Percentiles rank a stretch among this genome's conserved stretches.
Conservation (phyloP, 2,329 filamentous ascomycete species). For the Ampelomyces quisqualis region DNA sequence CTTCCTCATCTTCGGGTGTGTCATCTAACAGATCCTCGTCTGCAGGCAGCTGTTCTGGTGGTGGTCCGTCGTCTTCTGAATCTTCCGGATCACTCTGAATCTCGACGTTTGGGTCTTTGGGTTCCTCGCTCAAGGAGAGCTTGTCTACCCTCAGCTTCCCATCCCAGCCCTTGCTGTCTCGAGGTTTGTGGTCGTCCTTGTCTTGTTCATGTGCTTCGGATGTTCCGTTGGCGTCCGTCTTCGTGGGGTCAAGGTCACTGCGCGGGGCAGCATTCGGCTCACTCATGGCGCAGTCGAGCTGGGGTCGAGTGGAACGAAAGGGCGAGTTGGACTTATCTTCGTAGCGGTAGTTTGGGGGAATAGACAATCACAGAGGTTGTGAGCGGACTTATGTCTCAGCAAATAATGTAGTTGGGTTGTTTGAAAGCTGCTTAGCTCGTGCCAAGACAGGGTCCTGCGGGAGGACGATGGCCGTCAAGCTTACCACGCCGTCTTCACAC, state of each 20-base stretch:
- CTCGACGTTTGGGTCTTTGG: conserved; percentile 59
- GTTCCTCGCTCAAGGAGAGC: conserved; percentile 50
- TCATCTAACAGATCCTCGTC: conserved; percentile 60
- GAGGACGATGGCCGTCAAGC: conserved; percentile 12
- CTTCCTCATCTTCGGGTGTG: conserved; percentile 55
- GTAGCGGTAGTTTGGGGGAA: not conserved
- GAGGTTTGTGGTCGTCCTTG: conserved; percentile 32
- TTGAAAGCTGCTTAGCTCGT: too few relatives aligned
- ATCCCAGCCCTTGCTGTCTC: conserved; percentile 67
- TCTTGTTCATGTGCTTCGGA: conserved; percentile 21
- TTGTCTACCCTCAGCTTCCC: conserved; percentile 77
- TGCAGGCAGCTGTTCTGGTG: conserved; percentile 38
- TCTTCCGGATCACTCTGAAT: conserved; percentile 77
- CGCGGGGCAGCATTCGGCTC: conserved; percentile 32
- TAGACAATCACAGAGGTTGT: too few relatives aligned
- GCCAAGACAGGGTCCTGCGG: conserved; percentile 17
- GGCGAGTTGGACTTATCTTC: not conserved
- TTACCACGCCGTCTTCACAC: too few relatives aligned
- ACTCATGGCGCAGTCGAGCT: conserved; percentile 31
- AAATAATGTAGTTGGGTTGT: too few relatives aligned
- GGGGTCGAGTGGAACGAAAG: too few relatives aligned
- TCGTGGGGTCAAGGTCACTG: conserved; percentile 29
- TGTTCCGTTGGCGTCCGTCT: conserved; percentile 16
- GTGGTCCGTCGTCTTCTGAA: conserved; percentile 62
- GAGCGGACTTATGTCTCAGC: too few relatives aligned